Percentiles rank a stretch among this genome's conserved stretches.
These are phyloP conservation scores for Papiliotrema flavescens DNA, from an alignment of 1,284 basidiomycete genomes.

Conservation along the genomic window DNA sequence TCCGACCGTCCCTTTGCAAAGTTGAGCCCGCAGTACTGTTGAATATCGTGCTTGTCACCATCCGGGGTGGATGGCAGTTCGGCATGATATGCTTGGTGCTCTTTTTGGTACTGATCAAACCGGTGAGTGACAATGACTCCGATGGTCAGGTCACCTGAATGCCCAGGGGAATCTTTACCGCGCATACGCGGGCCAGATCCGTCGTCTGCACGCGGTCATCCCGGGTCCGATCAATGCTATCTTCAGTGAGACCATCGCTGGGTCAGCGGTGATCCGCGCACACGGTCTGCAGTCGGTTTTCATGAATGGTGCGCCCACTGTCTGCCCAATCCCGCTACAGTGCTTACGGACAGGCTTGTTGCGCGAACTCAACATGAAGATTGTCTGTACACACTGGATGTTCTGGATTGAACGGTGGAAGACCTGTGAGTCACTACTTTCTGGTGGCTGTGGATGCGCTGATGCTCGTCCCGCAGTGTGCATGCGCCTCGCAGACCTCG, in stretches of 20 bases:
- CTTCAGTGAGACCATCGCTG: slow-evolving; percentile 35
- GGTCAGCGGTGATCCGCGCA: slow-evolving; percentile 33
- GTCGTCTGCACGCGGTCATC: slow-evolving; percentile 20
- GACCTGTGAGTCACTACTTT: slow-evolving; percentile 13
- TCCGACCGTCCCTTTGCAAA: too few relatives aligned
- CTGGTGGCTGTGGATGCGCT: background rate
- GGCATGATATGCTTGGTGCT: too few relatives aligned
- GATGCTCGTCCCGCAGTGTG: background rate
- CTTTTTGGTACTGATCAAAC: too few relatives aligned
- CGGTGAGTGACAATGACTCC: too few relatives aligned
- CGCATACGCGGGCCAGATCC: slow-evolving; percentile 21
- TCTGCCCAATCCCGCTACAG: background rate
- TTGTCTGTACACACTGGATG: slow-evolving; percentile 17
- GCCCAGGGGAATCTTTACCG: slow-evolving; percentile 23
- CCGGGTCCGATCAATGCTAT: slow-evolving; percentile 34
- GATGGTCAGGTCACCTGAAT: too few relatives aligned
- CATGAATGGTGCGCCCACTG: slow-evolving; percentile 22
- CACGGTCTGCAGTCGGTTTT: slow-evolving; percentile 29
- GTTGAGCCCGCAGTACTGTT: background rate
- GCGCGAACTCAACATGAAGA: slow-evolving; percentile 27
- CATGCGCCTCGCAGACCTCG: slow-evolving; percentile 16
- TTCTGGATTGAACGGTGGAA: slow-evolving; percentile 22
- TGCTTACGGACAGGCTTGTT: slow-evolving; percentile 19
- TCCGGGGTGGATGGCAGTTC: too few relatives aligned
- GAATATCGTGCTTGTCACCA: too few relatives aligned